Evolutionary conservation across 768 basidiomycete species (phyloP).

Genomic region (Lepiota subincarnata): DNA sequence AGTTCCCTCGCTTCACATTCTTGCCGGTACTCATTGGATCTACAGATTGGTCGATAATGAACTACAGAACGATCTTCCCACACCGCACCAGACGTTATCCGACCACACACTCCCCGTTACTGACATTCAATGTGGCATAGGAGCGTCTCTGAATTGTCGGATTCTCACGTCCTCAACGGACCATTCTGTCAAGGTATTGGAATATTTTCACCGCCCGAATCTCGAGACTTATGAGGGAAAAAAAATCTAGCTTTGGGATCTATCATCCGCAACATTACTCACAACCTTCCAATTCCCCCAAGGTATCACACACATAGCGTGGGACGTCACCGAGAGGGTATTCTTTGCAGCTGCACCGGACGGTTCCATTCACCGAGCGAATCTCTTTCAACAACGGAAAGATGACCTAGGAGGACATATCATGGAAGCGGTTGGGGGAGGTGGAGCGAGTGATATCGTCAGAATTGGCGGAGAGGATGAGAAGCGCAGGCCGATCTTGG

Average conservation of each 20-base stretch:
- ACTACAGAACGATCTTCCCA: slow-evolving; percentile 66
- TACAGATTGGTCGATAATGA: slow-evolving; percentile 72
- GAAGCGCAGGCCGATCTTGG: slow-evolving; percentile 61
- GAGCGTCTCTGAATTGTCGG: slow-evolving; percentile 72
- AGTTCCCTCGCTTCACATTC: slow-evolving; percentile 16
- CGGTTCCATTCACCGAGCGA: slow-evolving; percentile 75
- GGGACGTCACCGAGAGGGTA: slow-evolving; percentile 82
- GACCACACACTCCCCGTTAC: slow-evolving; percentile 93
- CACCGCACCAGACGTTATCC: slow-evolving; percentile 74
- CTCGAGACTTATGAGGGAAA: slow-evolving; percentile 10
- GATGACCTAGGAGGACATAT: slow-evolving; percentile 46
- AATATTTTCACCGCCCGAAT: slow-evolving; percentile 2
- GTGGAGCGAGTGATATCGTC: slow-evolving; percentile 65
- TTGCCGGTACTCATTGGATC: slow-evolving; percentile 13
- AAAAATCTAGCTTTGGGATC: slow-evolving; percentile 67
- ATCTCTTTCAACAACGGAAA: slow-evolving; percentile 65
- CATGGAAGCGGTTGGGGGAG: slow-evolving; percentile 72
- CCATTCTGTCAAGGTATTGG: slow-evolving; percentile 80
- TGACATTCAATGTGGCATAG: slow-evolving; percentile 76
- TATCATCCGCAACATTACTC: slow-evolving; percentile 67
- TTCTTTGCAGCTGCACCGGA: slow-evolving; percentile 83
- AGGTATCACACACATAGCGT: slow-evolving; percentile 63
- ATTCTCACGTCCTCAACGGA: slow-evolving; percentile 81
- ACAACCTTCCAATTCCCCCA: slow-evolving; percentile 87
- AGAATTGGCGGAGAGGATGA: slow-evolving; percentile 57